Evolutionary conservation across 768 basidiomycete genomes (phyloP), one percentile per base, ranked within the genome.

Genomic region (Podaxis sp.): DNA sequence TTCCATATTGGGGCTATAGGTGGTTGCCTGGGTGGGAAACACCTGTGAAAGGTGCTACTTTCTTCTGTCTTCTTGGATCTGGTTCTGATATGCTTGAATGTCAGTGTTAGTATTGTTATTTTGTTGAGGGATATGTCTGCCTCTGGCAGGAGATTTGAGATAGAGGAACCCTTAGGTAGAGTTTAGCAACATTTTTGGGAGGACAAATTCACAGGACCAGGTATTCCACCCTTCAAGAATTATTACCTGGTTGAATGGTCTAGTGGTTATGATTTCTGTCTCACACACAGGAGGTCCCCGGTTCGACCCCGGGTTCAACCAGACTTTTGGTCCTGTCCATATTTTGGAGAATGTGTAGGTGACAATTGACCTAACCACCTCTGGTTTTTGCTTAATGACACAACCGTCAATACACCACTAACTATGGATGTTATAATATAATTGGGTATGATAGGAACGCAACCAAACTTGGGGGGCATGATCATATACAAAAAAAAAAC

Each of bases 241-340:
- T 48, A 21, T n/a, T 27, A 35, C 59, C 54, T 44, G 78, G 77
- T 79, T 75, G 75, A 79, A 75, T 80, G 75, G 78, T 76, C 76
- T 79, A 79, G 78, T 77, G 78, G 78, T 79, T 79, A 79, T 79
- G 75, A 76, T 78, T 73, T 79, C 76, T 77, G 76, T 67, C 67
- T 71, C 67, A 72, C 70, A 70, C 72, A 67, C 70, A 70, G 68
- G 71, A 70, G 72, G 70, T 72, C 71, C 64, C 69, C 71, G 65
- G 71, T 72, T 79, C 78, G 79, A 73, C 62, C 71, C 72, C 65
- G 72, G 69, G 68, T 68, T 79, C 74, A 75, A 63, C 78, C 79
- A 81, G 27, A 58, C 52, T 66, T 69, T 61, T 62, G 5, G 16
- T 21, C 37, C 38, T 35, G 9, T 7, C 28, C 2, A 32, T 1